These are phyloP conservation scores for Aspergillus thermomutatus DNA, from an alignment of 2,329 filamentous ascomycete species.

Conservation along the genomic window DNA sequence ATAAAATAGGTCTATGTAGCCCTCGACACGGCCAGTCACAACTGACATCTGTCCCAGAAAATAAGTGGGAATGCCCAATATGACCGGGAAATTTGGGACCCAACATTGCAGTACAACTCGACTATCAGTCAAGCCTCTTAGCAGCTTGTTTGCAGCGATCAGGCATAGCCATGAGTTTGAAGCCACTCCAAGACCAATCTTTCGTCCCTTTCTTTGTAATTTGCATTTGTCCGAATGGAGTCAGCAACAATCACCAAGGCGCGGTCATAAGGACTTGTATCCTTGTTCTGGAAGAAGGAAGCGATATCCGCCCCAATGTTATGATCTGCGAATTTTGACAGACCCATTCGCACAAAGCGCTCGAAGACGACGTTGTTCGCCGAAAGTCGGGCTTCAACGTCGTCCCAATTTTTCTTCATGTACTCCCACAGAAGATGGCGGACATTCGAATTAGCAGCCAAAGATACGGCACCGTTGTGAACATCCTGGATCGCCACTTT, in stretches of 20 bases:
- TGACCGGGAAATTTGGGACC: not conserved
- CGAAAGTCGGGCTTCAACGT: conserved; percentile 67
- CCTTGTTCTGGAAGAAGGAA: conserved; percentile 79
- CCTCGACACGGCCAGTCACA: not conserved
- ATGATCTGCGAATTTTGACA: conserved; percentile 74
- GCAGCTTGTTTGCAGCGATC: conserved; percentile 13
- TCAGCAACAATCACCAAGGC: conserved; percentile 83
- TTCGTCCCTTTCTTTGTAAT: conserved; percentile 76
- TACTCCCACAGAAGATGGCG: conserved; percentile 80
- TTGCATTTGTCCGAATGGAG: conserved; percentile 76
- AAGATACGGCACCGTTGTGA: conserved; percentile 71
- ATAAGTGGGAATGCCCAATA: not conserved
- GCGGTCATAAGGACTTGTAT: conserved; percentile 81
- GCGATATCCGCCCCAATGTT: conserved; percentile 72
- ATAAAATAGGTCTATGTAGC: not conserved
- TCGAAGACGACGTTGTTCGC: conserved; percentile 85
- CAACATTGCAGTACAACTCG: not conserved
- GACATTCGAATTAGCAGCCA: conserved; percentile 70
- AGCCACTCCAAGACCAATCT: conserved; percentile 77
- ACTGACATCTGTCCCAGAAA: not conserved
- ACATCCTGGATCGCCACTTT: conserved; percentile 84
- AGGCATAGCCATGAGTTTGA: conserved; percentile 56
- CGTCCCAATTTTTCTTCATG: conserved; percentile 78
- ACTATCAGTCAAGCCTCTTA: not conserved
- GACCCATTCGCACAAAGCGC: conserved; percentile 74